Percentiles rank a stretch among this genome's conserved stretches.
Conservation (phyloP, 345 rosid genomes). For the Gossypium anomalum region DNA sequence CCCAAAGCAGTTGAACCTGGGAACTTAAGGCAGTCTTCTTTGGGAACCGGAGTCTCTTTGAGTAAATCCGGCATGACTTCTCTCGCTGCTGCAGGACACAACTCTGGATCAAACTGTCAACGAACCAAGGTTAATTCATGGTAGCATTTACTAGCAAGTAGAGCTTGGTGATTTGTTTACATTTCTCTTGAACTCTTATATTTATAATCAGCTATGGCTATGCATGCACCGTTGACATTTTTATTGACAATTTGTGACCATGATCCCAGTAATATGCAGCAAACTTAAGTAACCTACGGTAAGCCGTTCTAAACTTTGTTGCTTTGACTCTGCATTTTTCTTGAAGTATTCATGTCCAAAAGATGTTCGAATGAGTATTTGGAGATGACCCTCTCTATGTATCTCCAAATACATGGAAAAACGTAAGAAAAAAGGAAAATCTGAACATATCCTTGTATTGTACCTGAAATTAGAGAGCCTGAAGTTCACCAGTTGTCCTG, state of each 20-base stretch:
- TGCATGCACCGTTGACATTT: background rate
- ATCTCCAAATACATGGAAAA: background rate
- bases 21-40: conserved; percentile 16
- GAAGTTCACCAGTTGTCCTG: too few species aligned
- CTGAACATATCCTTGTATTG: background rate
- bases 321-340: background rate
- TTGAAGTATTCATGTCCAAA: background rate
- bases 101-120: conserved; percentile 28
- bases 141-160: background rate
- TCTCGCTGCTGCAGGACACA: conserved; percentile 19
- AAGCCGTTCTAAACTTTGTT: background rate
- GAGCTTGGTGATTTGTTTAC: background rate
- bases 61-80: conserved; percentile 18
- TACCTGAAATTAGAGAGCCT: too few species aligned
- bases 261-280: background rate
- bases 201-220: background rate
- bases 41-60: conserved; percentile 19
- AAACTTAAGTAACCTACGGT: background rate
- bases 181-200: background rate
- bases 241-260: background rate
- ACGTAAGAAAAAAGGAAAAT: background rate
- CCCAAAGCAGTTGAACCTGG: conserved; percentile 8
- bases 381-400: background rate
- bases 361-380: background rate
- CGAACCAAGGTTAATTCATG: conserved; percentile 25